These are phyloP conservation scores for Alliaria petiolata DNA, from an alignment of 345 rosid species.

Conservation along the genomic window DNA sequence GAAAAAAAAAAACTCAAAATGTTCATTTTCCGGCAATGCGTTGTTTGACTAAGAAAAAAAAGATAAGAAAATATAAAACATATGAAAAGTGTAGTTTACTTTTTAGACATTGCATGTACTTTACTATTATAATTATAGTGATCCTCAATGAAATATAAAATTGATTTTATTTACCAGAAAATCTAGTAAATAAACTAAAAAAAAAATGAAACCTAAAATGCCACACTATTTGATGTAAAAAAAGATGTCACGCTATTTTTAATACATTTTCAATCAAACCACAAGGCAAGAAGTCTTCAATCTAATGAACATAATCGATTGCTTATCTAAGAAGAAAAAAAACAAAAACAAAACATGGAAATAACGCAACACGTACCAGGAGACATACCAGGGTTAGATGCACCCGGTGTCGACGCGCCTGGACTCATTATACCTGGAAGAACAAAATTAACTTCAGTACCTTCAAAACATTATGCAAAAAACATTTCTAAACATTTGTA, in stretches of 20 bases:
- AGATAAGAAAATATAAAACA: neutral
- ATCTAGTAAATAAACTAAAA: neutral
- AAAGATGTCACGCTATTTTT: neutral
- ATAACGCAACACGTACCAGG: constrained; percentile 3
- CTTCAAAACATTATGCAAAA: neutral
- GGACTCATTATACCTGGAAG: neutral
- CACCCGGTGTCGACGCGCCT: neutral
- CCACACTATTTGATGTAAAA: neutral
- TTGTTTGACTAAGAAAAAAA: too few relatives aligned
- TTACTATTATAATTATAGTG: neutral
- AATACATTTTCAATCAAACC: neutral
- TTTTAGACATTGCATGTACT: too few relatives aligned
- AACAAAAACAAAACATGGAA: neutral
- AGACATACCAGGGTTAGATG: constrained; percentile 11
- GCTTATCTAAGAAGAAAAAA: neutral
- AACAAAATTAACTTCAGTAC: neutral
- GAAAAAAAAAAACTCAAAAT: neutral
- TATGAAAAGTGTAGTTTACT: neutral
- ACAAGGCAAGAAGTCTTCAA: neutral
- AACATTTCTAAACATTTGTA: neutral
- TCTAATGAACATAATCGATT: neutral
- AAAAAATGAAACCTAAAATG: neutral
- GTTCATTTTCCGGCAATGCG: neutral
- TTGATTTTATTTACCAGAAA: neutral
- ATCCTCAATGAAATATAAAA: neutral